phyloP scores from a whole-genome alignment of 495 filamentous ascomycete genomes.

The Aspergillus avenaceus region DNA sequence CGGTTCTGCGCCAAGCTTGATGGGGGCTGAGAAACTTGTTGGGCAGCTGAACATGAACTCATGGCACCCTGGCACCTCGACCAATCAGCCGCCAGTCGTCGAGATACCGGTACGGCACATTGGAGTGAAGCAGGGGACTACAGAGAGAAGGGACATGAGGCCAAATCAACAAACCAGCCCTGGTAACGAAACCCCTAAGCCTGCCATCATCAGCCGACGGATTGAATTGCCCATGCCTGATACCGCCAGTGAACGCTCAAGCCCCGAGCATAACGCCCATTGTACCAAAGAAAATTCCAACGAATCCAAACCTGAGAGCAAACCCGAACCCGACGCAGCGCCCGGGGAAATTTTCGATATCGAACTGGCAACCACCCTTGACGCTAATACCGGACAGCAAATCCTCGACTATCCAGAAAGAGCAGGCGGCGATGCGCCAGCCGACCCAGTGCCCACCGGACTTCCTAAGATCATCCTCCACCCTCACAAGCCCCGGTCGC shows the following conservation, averaged over 20 bases:
- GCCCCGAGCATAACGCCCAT: conserved; percentile 17
- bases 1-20: conserved; percentile 53
- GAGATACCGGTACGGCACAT: conserved; percentile 31
- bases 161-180: conserved; percentile 5
- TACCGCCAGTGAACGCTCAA: conserved; percentile 42
- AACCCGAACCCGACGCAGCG: no score
- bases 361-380: conserved; percentile 39
- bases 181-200: conserved; percentile 29
- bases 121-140: conserved; percentile 12
- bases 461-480: conserved; percentile 7
- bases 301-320: conserved; percentile 4
- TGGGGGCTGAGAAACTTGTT: conserved; percentile 65
- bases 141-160: conserved; percentile 5
- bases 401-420: conserved; percentile 24
- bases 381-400: conserved; percentile 37
- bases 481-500: conserved; percentile 34
- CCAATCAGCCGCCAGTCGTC: conserved; percentile 28
- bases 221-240: conserved; percentile 38
- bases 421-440: conserved; percentile 14
- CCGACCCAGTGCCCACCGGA: conserved; percentile 8
- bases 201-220: conserved; percentile 28
- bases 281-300: neutral
- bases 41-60: conserved; percentile 66
- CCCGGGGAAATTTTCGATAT: conserved; percentile 22
- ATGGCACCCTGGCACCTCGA: conserved; percentile 28